Percentiles rank a stretch among this genome's conserved stretches.
Evolutionary conservation across 2,329 filamentous ascomycete species (phyloP).

Genomic region (Pseudogymnoascus sp.): DNA sequence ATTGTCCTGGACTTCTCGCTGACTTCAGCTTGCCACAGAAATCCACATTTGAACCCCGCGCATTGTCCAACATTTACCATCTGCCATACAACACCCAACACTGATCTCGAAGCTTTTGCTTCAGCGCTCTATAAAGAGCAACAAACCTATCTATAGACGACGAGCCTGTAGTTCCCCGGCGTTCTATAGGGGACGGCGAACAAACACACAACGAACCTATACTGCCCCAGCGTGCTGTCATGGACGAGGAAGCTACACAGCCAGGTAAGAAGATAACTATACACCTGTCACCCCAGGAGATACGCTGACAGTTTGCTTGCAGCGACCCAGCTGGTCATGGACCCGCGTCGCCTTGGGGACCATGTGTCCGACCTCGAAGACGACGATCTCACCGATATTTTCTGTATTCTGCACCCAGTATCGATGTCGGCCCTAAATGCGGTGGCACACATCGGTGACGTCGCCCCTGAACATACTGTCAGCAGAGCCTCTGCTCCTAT

Average conservation of each 20-base stretch:
- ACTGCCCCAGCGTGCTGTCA: neutral
- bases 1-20: neutral
- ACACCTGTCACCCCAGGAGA: too few species aligned
- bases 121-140: neutral
- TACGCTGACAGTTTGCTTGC: neutral
- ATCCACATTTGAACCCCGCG: neutral
- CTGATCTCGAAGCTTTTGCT: neutral
- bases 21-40: neutral
- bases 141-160: neutral
- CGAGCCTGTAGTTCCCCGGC: neutral
- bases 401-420: conserved; percentile 78
- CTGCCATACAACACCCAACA: neutral
- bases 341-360: conserved; percentile 70
- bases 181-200: neutral
- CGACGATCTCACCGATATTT: conserved; percentile 77
- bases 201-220: neutral
- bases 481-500: conserved; percentile 42
- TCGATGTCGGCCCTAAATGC: conserved; percentile 65
- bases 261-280: neutral
- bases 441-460: conserved; percentile 42
- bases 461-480: conserved; percentile 53
- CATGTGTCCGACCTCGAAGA: conserved; percentile 78
- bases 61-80: neutral
- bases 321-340: conserved; percentile 73
- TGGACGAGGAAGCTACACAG: conserved; percentile 1